These are phyloP conservation scores for Mallotus repandus DNA, from an alignment of 441 rosid genomes.

Conservation along the genomic window DNA sequence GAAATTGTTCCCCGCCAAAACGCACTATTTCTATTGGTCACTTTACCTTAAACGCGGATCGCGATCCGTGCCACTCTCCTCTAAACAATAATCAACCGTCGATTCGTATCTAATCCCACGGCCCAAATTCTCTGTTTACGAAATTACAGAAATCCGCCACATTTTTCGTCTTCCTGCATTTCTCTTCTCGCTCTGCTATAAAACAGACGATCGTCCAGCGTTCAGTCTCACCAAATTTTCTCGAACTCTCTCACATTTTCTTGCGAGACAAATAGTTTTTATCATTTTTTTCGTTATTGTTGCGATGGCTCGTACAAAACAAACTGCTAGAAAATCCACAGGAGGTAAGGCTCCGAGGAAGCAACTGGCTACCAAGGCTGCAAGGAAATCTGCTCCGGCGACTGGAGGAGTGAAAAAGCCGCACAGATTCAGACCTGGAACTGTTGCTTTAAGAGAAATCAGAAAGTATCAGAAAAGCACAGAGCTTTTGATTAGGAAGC, in stretches of 20 bases:
- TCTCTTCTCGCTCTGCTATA: constrained; percentile 16
- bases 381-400: constrained; percentile 63
- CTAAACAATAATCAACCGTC: constrained; percentile 23
- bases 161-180: constrained; percentile 21
- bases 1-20: constrained; percentile 2
- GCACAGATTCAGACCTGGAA: constrained; percentile 58
- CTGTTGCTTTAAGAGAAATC: constrained; percentile 59
- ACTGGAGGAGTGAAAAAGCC: constrained; percentile 75
- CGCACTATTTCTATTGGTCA: constrained; percentile 30
- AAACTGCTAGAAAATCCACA: constrained; percentile 59
- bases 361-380: constrained; percentile 69
- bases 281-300: no score
- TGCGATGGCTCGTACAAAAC: constrained; percentile 67
- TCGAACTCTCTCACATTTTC: no score
- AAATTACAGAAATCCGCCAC: background rate
- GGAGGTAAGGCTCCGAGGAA: constrained; percentile 67
- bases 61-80: background rate
- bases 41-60: constrained; percentile 35
- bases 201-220: background rate
- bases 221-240: background rate
- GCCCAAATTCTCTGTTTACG: background rate
- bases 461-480: constrained; percentile 63
- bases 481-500: constrained; percentile 56
- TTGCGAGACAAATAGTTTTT: no score
- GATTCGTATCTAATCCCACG: constrained; percentile 2